Evolutionary conservation across 345 rosid species (phyloP), one percentile per base, ranked within the genome.

Genomic region (Eutrema japonicum): DNA sequence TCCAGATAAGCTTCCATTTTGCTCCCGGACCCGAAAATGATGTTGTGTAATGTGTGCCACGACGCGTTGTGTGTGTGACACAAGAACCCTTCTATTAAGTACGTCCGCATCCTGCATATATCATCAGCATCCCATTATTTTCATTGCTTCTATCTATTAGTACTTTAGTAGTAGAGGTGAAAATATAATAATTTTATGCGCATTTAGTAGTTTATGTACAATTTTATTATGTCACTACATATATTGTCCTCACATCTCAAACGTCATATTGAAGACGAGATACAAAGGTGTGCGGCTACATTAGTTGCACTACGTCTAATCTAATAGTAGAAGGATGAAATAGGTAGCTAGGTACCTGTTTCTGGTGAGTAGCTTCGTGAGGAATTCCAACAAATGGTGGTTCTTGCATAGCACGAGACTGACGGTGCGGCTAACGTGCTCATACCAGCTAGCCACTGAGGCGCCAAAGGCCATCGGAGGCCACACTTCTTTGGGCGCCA

Each of bases 1-100:
- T 92, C 96, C 29, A 92, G 64, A 79, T 96, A 96, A 22, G 79
- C 82, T 4, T 92, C 99, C 13, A 96, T 82, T 79, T 89, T 89
- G 80, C 86, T 83, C 41, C 91, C 98, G 0, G 88, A 81, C 45
- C 99, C 99, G 64, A 86, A 96, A 6, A 96, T 90, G 22, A 96
- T 84, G 85, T 96, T 96, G 90, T 96, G 99, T 18, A 96, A 83
- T 2, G 99, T 90, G 73, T 96, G 99, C 99, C 99, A 92, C 3
- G 96, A 92, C 1, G 98, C 94, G 11, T 87, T 90, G 43, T 90
- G 96, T 41, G 98, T 90, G 83, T 96, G 99, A 83, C 97, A 89
- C 61, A 84, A 86, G 76, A 92, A 96, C 36, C 98, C 99, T 80
- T 92, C 99, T 27, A 92, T 64, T 82, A 96, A 80, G 75, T 77